Base-by-base conservation (phyloP, 257 asterid species). In the Cordia subcordata region DNA sequence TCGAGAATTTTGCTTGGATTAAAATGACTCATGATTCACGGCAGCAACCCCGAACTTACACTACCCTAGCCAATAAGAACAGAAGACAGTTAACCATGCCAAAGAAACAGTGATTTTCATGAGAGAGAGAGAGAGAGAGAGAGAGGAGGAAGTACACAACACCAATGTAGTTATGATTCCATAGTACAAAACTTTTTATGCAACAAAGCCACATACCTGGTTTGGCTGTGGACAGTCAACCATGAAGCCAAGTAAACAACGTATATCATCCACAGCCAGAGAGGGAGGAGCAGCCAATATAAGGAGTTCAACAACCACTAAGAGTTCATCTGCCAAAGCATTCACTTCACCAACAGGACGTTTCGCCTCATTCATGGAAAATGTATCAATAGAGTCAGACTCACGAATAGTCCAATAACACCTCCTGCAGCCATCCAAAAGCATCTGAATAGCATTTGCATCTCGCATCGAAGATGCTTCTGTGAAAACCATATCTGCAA, bases 401-500 rank as follows among this genome's bases (percentile, higher is more conserved):
- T 92, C 99, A 47, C 78, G 89, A 32, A 81, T 80, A 60, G 80
- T 86, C 99, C 99, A 92, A 66, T 92, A 92, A 78, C 99, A 92
- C 70, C 80, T 76, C 75, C 99, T 84, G 75, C 97, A 92, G 69
- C 99, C 97, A 81, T 92, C 99, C 60, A 92, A 80, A 74, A 92
- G 99, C 90, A 83, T 81, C 82, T 92, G 99, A 70, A 92, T 86
- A 65, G 94, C 96, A 79, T 88, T 88, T 68, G 97, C 94, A 77
- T 92, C 97, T 56, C 96, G 91, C 99, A 92, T 82, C 63, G 88
- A 95, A 14, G 94, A 78, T 53, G 94, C 82, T 78, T 92, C 96
- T 2, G 95, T 79, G 78, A 88, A 88, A 76, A 88, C 96, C 99
- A 88, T 92, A 69, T 92, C 99, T 64, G 99, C 97, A 61, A 92